Evolutionary conservation across 2,329 filamentous ascomycete genomes (phyloP).

Genomic region (Aspergillus ruber): DNA sequence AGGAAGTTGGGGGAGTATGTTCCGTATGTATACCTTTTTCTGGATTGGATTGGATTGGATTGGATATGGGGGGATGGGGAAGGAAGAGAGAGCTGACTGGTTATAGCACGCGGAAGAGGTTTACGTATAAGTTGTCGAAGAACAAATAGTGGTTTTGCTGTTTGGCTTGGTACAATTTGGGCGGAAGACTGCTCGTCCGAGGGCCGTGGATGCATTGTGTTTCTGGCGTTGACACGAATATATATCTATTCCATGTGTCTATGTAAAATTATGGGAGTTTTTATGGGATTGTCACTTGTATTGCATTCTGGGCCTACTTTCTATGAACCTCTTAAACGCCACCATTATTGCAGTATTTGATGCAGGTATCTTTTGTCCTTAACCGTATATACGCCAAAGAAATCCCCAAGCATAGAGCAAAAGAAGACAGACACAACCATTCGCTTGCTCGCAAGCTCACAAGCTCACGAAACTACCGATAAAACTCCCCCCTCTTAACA

Average conservation of each 20-base stretch:
- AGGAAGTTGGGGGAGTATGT: constrained; percentile 92
- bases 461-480: constrained; percentile 52
- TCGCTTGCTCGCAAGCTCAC: background rate
- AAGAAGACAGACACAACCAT: background rate
- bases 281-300: no score
- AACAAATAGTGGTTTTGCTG: constrained; percentile 52
- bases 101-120: constrained; percentile 59
- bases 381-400: constrained; percentile 9
- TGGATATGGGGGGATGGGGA: background rate
- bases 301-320: background rate
- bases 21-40: constrained; percentile 53
- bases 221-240: no score
- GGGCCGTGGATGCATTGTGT: background rate
- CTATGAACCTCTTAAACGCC: constrained; percentile 6
- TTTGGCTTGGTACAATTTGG: background rate
- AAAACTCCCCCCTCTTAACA: constrained; percentile 95
- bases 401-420: background rate
- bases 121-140: constrained; percentile 64
- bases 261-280: constrained; percentile 2
- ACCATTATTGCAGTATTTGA: constrained; percentile 8
- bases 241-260: background rate
- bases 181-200: background rate
- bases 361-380: constrained; percentile 10
- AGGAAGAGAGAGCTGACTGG: background rate
- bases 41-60: background rate